These are phyloP conservation scores for Magnusiomyces fungicola DNA, from an alignment of 1,139 yeast genomes.

Conservation along the genomic window DNA sequence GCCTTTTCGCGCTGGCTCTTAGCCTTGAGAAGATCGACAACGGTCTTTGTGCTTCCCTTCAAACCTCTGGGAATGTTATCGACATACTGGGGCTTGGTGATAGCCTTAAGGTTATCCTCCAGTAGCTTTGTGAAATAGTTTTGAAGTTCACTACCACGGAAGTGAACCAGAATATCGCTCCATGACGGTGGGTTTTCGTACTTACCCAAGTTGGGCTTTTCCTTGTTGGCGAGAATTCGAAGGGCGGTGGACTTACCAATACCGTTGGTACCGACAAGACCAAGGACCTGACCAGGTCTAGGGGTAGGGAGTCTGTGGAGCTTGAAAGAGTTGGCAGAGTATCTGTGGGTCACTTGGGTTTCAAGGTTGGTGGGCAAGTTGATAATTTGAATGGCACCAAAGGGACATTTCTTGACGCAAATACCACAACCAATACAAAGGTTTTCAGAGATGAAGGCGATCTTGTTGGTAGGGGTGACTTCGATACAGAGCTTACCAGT, in stretches of 20 bases:
- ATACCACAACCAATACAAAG: constrained; percentile 99
- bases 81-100: constrained; percentile 96
- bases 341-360: constrained; percentile 88
- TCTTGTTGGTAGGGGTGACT: constrained; percentile 82
- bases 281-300: constrained; percentile 97
- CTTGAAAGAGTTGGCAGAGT: constrained; percentile 95
- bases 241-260: constrained; percentile 98
- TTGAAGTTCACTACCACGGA: constrained; percentile 96
- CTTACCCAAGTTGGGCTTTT: constrained; percentile 91
- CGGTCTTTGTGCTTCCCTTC: constrained; percentile 81
- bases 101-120: constrained; percentile 89
- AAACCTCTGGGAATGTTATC: constrained; percentile 95
- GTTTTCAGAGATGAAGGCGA: constrained; percentile 92
- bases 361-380: constrained; percentile 94
- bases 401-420: constrained; percentile 96
- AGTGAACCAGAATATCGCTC: constrained; percentile 84
- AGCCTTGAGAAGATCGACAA: constrained; percentile 71
- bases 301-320: constrained; percentile 96
- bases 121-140: constrained; percentile 89
- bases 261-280: constrained; percentile 98
- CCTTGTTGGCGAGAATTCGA: constrained; percentile 96
- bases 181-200: constrained; percentile 96
- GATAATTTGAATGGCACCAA: constrained; percentile 91
- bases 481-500: constrained; percentile 97
- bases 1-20: constrained; percentile 63